Base-by-base conservation (phyloP, 1,284 basidiomycete species). In the Tranzscheliella williamsii region DNA sequence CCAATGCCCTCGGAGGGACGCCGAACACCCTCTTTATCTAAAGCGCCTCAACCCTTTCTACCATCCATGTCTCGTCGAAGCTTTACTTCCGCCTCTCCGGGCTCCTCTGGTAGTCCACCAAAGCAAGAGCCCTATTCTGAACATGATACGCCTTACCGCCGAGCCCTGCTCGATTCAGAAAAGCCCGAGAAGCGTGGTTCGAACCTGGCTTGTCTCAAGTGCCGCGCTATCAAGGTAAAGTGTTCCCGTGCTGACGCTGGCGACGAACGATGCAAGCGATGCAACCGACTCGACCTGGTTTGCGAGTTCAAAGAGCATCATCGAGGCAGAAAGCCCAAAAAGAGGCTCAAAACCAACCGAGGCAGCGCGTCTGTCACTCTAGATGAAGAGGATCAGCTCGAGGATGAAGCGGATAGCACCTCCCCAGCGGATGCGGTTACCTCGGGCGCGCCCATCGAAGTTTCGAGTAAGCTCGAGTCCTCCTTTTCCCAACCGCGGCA, bases 221-320 rank as follows among this genome's bases (percentile, higher is more conserved):
- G 61, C 17, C 50, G 61, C 11, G 61, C 61, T 23, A 64, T 64
- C 51, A 64, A 64, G 38, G 61, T 64, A 22, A 53, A 54, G 13
- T 64, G 61, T 33, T 58, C 61, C 2, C 42, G 54, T 7, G 55
- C 61, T 34, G 51, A 54, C 21, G 44, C 37, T 7, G 29, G 51
- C 16, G 61, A 64, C 20, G 43, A 54, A 12, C 46, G 55, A 11
- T 64, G 61, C 48, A 58, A 58, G 24, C 54, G 61, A 8, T 64
- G 61, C 55, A 64, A 53, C 20, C 54, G 61, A 13, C 54, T 64
- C 40, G 55, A 64, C 18, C 51, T 58, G 24, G 38, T 42, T 15
- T 64, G 61, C 55, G 55, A 64, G 24, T 64, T 54, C 41, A 58
- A 58, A 24, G 53, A 64, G 30, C 61, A 64, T 30, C 61, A 58